Conservation (phyloP, 495 filamentous ascomycete genomes). For the Cercophora newfieldiana region DNA sequence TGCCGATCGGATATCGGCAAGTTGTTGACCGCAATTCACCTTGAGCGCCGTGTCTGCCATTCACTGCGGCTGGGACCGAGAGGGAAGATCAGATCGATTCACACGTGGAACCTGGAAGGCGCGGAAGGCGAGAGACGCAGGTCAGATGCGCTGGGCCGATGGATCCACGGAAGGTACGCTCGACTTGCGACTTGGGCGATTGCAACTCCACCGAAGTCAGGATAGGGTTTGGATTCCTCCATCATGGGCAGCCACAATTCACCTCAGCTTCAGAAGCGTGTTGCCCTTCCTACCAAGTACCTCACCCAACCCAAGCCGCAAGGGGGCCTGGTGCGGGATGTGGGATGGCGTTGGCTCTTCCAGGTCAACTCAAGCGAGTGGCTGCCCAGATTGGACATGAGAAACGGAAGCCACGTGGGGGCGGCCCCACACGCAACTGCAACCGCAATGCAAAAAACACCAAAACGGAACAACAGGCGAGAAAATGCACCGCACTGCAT, state of each 20-base stretch:
- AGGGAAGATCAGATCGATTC: no score
- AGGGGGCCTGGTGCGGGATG: background rate
- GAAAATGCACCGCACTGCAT: background rate
- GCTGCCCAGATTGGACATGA: background rate
- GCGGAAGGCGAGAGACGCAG: no score
- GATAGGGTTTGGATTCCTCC: no score
- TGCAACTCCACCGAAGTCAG: no score
- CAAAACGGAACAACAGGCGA: background rate
- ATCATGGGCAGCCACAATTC: background rate
- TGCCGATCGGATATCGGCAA: no score
- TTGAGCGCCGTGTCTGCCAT: no score
- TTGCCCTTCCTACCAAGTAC: background rate
- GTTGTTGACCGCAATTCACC: no score
- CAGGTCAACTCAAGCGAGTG: constrained; percentile 2
- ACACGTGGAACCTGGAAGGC: no score
- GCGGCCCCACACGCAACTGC: background rate
- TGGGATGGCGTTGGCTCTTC: background rate
- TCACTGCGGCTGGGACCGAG: no score
- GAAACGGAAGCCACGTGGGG: background rate
- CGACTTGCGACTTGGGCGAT: no score
- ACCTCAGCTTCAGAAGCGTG: background rate
- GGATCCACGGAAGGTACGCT: no score
- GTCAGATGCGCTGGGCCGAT: no score
- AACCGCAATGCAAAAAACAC: background rate
- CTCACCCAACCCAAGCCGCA: background rate